Base-by-base conservation (phyloP, 805 yeast genomes). In the Suhomyces emberorum region DNA sequence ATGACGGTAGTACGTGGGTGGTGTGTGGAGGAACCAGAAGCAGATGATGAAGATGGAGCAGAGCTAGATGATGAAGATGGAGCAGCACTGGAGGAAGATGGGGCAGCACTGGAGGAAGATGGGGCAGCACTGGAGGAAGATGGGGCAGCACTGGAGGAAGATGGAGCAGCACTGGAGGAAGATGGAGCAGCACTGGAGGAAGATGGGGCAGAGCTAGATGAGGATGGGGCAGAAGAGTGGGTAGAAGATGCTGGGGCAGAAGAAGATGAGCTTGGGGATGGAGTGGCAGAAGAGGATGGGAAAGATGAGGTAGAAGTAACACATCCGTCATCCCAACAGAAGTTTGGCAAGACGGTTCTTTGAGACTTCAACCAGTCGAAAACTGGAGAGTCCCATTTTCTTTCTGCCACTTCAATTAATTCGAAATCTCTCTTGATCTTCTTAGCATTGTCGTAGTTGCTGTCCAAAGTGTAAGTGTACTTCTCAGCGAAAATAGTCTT, bases 1-100 rank as follows among this genome's bases (percentile, higher is more conserved):
- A 61, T 41, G 32, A 58, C 44, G 20, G 63, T 59, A 23, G 37
- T 28, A 19, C 24, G 28, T 18, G 25, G 20, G 12, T 22, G 22
- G 18, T 28, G 7, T 18, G 30, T 38, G 7, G 37, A 16, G n/a
- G 30, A 19, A 26, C 33, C 19, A 14, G 20, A 8, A 8, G 26
- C 8, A 9, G 15, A 11, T 9, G 18, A 14, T 10, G 32, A 27
- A 15, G 25, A 29, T 27, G 37, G 25, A 24, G 37, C 26, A 22
- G 37, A 25, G 32, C 21, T 27, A 18, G 37, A 25, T 8, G 33
- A 17, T 23, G 10, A 16, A 35, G 39, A 26, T 6, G 35, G 16
- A 12, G 32, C 11, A 21, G 30, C 22, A 29, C 41, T 16, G 5
- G 42, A 17, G 14, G 35, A 20, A 7, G 41, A 26, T 1, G 38